Conservation (phyloP, 257 asterid species). For the Linaria vulgaris region DNA sequence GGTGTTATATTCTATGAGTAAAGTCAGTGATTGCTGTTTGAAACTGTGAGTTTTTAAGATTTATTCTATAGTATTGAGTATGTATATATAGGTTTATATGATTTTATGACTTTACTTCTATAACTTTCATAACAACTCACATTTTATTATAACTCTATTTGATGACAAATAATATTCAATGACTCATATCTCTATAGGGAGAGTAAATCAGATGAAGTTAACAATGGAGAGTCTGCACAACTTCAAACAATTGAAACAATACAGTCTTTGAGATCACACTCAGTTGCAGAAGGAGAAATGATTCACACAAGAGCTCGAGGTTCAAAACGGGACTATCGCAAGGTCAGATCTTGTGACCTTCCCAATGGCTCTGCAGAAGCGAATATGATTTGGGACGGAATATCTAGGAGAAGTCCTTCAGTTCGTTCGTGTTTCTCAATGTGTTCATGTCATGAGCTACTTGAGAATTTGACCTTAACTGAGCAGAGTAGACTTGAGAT, state of each 20-base stretch:
- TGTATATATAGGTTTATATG: no score
- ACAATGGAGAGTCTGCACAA: slow-evolving; percentile 34
- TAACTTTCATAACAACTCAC: neutral
- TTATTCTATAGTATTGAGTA: no score
- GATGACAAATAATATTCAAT: slow-evolving; percentile 24
- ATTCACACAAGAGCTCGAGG: slow-evolving; percentile 27
- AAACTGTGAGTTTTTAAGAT: no score
- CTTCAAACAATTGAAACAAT: slow-evolving; percentile 35
- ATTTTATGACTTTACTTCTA: neutral
- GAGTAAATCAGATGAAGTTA: slow-evolving; percentile 36
- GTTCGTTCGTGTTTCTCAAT: slow-evolving; percentile 54
- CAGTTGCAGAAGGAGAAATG: slow-evolving; percentile 41
- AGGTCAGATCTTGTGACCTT: slow-evolving; percentile 42
- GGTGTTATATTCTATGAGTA: slow-evolving; percentile 11
- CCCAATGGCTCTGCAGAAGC: slow-evolving; percentile 34
- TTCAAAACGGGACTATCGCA: slow-evolving; percentile 31
- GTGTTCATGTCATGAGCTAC: slow-evolving; percentile 43
- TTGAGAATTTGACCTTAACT: slow-evolving; percentile 38
- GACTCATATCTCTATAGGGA: slow-evolving; percentile 41
- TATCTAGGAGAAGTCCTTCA: slow-evolving; percentile 53
- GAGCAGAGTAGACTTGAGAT: slow-evolving; percentile 36
- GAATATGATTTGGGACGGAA: slow-evolving; percentile 44
- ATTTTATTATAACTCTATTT: neutral
- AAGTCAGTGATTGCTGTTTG: neutral
- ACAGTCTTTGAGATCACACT: slow-evolving; percentile 45